These are phyloP conservation scores for barrel medic (Medicago truncatula) DNA, from an alignment of 306 rosid species.

Conservation along the genomic window DNA sequence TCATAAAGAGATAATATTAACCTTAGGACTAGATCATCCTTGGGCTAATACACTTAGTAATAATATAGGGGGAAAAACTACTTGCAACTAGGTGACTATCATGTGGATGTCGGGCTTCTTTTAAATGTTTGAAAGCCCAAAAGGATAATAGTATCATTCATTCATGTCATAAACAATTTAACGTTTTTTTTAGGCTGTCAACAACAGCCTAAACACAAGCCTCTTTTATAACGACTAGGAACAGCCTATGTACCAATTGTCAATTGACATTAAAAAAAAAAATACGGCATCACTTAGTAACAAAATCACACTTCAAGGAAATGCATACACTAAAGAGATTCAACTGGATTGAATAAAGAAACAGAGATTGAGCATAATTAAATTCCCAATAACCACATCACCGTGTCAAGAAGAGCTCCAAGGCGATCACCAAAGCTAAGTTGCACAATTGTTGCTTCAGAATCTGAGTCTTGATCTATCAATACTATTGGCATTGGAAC, in stretches of 20 bases:
- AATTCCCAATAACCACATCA: constrained; percentile 52
- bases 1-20: background rate
- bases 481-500: constrained; percentile 84
- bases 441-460: constrained; percentile 85
- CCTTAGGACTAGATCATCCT: constrained; percentile 13
- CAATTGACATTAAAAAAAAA: background rate
- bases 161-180: background rate
- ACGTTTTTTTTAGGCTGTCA: background rate
- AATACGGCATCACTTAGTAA: background rate
- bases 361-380: constrained; percentile 29
- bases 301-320: constrained; percentile 34
- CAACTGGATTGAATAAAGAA: constrained; percentile 2
- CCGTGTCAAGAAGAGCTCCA: constrained; percentile 97
- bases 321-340: constrained; percentile 19
- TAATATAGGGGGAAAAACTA: background rate
- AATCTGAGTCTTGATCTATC: constrained; percentile 87
- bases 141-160: background rate
- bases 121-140: background rate
- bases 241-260: background rate
- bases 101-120: background rate
- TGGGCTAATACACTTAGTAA: background rate
- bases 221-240: background rate
- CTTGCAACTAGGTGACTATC: background rate
- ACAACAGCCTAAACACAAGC: background rate
- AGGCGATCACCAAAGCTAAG: constrained; percentile 98